Percentiles rank a stretch among this genome's conserved stretches.
phyloP scores from a whole-genome alignment of 805 yeast species.

The Zygosaccharomyces rouxii region DNA sequence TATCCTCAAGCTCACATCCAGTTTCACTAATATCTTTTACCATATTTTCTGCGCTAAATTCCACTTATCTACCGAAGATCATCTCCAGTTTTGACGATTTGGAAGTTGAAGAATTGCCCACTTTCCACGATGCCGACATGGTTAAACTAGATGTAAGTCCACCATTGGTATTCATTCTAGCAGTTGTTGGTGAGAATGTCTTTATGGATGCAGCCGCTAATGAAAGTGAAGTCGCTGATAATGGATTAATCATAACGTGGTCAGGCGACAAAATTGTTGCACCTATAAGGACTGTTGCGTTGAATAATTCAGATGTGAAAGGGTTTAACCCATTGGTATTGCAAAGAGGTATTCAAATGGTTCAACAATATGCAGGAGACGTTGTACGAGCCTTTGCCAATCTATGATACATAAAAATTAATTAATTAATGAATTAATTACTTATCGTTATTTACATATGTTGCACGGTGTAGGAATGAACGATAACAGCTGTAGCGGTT shows the following conservation, averaged over 20 bases:
- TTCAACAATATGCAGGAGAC: constrained; percentile 55
- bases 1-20: constrained; percentile 77
- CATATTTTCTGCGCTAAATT: constrained; percentile 71
- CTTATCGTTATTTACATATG: constrained; percentile 24
- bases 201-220: constrained; percentile 83
- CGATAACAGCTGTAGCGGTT: constrained; percentile 92
- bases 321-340: constrained; percentile 51
- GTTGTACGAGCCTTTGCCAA: constrained; percentile 57
- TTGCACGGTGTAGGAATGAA: constrained; percentile 72
- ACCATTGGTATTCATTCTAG: constrained; percentile 73
- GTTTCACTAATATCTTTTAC: constrained; percentile 76
- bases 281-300: constrained; percentile 66
- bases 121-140: constrained; percentile 80
- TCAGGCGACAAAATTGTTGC: constrained; percentile 61
- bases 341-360: constrained; percentile 51
- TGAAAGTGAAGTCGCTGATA: constrained; percentile 84
- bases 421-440: neutral
- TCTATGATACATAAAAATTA: constrained; percentile 13
- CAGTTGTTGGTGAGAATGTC: constrained; percentile 62
- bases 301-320: constrained; percentile 47
- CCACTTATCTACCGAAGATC: constrained; percentile 70
- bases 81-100: constrained; percentile 60
- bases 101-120: constrained; percentile 81
- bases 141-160: constrained; percentile 52
- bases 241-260: constrained; percentile 74